Evolutionary conservation across 257 asterid genomes (phyloP), one percentile per base, ranked within the genome.

Genomic region (Anisodus acutangulus): DNA sequence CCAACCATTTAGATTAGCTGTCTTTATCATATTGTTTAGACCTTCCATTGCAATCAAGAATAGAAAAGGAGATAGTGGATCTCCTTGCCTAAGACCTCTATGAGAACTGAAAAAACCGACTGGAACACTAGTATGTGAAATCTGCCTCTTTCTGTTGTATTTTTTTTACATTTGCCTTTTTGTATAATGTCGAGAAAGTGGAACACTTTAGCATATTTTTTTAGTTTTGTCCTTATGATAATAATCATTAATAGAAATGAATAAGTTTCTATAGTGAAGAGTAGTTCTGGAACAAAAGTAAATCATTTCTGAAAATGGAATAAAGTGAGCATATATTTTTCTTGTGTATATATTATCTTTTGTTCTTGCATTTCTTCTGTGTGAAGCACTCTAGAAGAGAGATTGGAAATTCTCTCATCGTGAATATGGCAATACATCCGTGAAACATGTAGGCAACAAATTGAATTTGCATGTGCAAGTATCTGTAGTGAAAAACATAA

Each of bases 201-300:
- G 17, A 49, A 47, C 47, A 72, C 19, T 12, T 17, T 72, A 41
- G 47, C 80, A 45, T 51, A 41, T 49, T 72, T 19, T 19, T 15
- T 41, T 72, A 72, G 59, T 47, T 41, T 41, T 72, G 57, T 72
- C 80, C 79, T 72, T 19, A 7, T 22, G 41, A 72, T 72, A 72
- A 53, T 72, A 47, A 47, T 47, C 60, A 19, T 47, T 16, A 45
- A 72, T 11, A 19, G 41, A 72, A 72, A 49, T 72, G 80, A 72
- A 72, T 72, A 47, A 47, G 74, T n/a, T 11, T 68, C 26, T 47
- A 72, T 10, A 3, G 80, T 47, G 74, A 70, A 70, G 57, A 55
- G 80, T 49, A 74, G 80, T 47, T 72, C 39, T 72, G 80, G 80
- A 47, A 72, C 80, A 13, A 47, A 72, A 72, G 80, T n/a, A n/a